Evolutionary conservation across 1,284 basidiomycete genomes (phyloP), one percentile per base, ranked within the genome.

Genomic region (Gymnopus androsaceus): DNA sequence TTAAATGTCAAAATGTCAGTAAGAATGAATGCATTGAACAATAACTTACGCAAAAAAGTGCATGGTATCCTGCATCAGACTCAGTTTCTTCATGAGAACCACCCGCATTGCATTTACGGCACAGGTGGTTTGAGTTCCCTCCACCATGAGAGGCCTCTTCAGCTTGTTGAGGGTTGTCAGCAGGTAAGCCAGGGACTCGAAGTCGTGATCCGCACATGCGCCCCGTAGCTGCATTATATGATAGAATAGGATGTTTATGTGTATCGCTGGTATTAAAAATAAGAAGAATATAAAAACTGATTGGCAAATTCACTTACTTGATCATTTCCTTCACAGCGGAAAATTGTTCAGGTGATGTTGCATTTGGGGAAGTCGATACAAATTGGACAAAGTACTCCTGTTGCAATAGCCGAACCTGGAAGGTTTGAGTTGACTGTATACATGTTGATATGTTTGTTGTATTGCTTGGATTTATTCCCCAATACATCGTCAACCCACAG

Each of bases 151-250:
- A 69, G 3, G 63, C 57, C 1, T 58, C 36, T 44, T 73, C 72
- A 0, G 68, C 58, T 54, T 73, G 72, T 50, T 68, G 64, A 1
- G 72, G 74, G 54, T 74, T 75, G 45, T 75, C 74, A 2, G 68
- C 70, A 2, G 71, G 67, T 4, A 69, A 52, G 11, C 61, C 0
- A 65, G 21, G 38, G 67, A 67, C 21, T 68, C 65, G 21, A 60
- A 33, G 19, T 62, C 34, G 2, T 61, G 45, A n/a, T 55, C 40
- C 68, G 69, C 47, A 71, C 63, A 63, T 67, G 68, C 17, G 65
- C 62, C 25, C 50, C 41, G 33, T 65, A 37, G 56, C 63, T 65
- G 17, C 54, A 36, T 27, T 59, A 50, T 41, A 55, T 33, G 46
- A 55, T n/a, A 6, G 3, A 19, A 55, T 33, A 11, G 54, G 54